Base-by-base conservation (phyloP, 75 land plant species). In the Sequoia sempervirens region DNA sequence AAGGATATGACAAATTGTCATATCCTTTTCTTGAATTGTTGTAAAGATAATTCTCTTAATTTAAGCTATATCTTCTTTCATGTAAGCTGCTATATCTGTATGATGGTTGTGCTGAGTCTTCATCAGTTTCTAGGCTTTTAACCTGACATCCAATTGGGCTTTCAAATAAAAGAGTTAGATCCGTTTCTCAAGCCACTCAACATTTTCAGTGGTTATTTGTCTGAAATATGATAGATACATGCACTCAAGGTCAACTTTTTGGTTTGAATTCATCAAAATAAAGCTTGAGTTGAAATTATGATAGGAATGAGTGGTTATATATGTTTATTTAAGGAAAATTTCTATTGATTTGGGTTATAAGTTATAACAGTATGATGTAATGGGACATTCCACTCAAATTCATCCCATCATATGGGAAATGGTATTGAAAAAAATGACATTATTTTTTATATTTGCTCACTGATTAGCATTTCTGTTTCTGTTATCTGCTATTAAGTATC, bases 1-100 rank as follows among this genome's bases (percentile, higher is more conserved):
- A 45, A 78, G 47, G 47, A 41, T 43, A 76, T 26, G 50, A 47
- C 14, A 45, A 78, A 78, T 78, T 78, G 80, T 78, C 79, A 76
- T 76, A 20, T 76, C 9, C 41, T 40, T 7, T 41, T 17, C 12
- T 38, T 75, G 78, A 12, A 32, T 7, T 18, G 15, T 40, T 75
- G 10, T 20, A 37, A 40, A 38, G 26, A 75, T 40, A 38, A 73
- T 73, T 73, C 7, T 6, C 23, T 23, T 75, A 1, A 47, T 47
- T 9, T 47, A 47, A 47, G 50, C 50, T 47, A 47, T 47, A 8
- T 47, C 11, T 9, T 2, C 53, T 50, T 50, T 2, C 12, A 50
- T 50, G 0, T 50, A 50, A 46, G 50, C 10, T 46, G 11, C 12
- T 46, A 3, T 40, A 40, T 40, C 41, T 40, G 12, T 46, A 46